Evolutionary conservation across 78 protist species (phyloP).

Genomic region (Dictyostelium capitatum): DNA sequence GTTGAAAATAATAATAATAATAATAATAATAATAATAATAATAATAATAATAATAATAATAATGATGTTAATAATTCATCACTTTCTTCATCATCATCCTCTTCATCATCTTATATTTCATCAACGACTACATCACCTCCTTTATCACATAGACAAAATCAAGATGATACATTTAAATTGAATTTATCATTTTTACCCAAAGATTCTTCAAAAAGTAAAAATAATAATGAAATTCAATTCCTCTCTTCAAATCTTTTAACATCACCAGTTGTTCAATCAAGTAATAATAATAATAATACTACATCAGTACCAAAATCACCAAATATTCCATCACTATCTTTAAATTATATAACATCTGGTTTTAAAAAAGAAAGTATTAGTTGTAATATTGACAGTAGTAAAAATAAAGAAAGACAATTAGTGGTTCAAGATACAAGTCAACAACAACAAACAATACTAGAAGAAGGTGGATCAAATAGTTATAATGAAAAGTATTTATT

Average conservation of each 20-base stretch:
- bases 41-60: too few relatives aligned
- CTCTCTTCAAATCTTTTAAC: constrained; percentile 5
- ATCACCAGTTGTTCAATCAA: constrained; percentile 23
- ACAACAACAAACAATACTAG: neutral
- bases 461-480: neutral
- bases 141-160: constrained; percentile 1
- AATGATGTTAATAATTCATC: too few relatives aligned
- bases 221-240: constrained; percentile 12
- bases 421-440: neutral
- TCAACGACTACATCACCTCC: neutral
- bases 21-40: too few relatives aligned
- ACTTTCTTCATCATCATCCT: neutral
- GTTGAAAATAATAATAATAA: too few relatives aligned
- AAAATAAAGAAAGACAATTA: neutral
- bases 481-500: constrained; percentile 9
- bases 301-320: neutral
- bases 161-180: neutral
- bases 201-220: neutral
- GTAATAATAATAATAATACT: neutral
- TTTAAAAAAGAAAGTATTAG: neutral
- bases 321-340: constrained; percentile 1
- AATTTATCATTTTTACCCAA: constrained; percentile 23
- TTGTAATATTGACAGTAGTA: too few relatives aligned
- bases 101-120: neutral
- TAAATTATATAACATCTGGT: neutral